A percentile compares a stretch with the other conserved stretches of the same genome.
Evolutionary conservation across 2,329 filamentous ascomycete species (phyloP).

Genomic region (Remersonia thermophila): DNA sequence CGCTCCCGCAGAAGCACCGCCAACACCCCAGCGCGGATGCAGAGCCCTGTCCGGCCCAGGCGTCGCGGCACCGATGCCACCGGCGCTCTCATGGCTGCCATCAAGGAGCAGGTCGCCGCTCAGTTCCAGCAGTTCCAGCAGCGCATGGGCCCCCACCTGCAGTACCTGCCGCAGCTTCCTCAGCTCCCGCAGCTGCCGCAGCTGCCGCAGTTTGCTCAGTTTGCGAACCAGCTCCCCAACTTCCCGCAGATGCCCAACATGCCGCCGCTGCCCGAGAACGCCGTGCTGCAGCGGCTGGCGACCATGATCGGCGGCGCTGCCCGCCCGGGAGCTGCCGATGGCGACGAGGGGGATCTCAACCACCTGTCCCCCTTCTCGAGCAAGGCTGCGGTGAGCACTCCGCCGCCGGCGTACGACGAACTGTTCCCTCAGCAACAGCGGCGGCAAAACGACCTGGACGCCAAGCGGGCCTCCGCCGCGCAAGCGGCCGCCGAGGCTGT

Average conservation of each 20-base stretch:
- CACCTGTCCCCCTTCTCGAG: slow-evolving; percentile 47
- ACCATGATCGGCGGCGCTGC: slow-evolving; percentile 33
- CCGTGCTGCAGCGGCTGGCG: slow-evolving; percentile 32
- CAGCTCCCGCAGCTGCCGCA: slow-evolving; percentile 33
- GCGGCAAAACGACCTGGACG: slow-evolving; percentile 31
- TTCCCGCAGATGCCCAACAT: slow-evolving; percentile 55
- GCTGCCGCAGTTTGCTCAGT: slow-evolving; percentile 52
- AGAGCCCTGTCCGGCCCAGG: slow-evolving; percentile 15
- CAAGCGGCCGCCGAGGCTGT: slow-evolving; percentile 46
- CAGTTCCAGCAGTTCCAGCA: slow-evolving; percentile 60
- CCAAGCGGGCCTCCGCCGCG: slow-evolving; percentile 45
- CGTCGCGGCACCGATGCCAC: slow-evolving; percentile 21
- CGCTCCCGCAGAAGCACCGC: slow-evolving; percentile 19
- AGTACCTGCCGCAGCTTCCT: slow-evolving; percentile 12
- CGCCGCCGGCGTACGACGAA: slow-evolving; percentile 66
- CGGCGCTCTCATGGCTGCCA: slow-evolving; percentile 43
- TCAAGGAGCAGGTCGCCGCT: slow-evolving; percentile 60
- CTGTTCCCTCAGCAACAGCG: slow-evolving; percentile 46
- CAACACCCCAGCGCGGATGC: slow-evolving; percentile 12
- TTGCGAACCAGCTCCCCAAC: slow-evolving; percentile 51
- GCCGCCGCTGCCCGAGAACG: slow-evolving; percentile 53
- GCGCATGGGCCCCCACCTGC: slow-evolving; percentile 12
- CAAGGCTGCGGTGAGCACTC: slow-evolving; percentile 13
- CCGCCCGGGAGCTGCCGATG: slow-evolving; percentile 32
- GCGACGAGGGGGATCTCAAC: slow-evolving; percentile 47